Evolutionary conservation across 108 stramenopile species (phyloP).

Genomic region (Mayamaea pseudoterrestris): DNA sequence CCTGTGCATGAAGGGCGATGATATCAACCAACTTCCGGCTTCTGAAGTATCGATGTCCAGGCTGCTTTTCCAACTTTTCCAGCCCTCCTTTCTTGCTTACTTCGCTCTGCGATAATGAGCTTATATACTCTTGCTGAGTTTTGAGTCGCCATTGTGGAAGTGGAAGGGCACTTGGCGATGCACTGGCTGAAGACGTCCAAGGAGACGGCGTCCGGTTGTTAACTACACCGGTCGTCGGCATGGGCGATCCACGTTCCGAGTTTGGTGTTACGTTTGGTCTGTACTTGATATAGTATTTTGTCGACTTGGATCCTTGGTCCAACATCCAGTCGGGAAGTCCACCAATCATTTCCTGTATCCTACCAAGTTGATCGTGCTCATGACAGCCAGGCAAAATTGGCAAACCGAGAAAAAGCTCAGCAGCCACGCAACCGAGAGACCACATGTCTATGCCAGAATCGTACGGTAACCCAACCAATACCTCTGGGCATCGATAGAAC

Average conservation of each 20-base stretch:
- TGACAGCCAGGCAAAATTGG: constrained; percentile 94
- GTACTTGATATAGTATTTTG: constrained; percentile 49
- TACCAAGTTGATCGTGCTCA: constrained; percentile 90
- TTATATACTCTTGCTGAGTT: constrained; percentile 56
- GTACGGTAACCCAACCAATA: constrained; percentile 83
- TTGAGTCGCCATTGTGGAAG: constrained; percentile 45
- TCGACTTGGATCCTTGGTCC: constrained; percentile 58
- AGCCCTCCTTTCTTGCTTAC: constrained; percentile 54
- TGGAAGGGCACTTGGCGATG: constrained; percentile 10
- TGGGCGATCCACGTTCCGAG: constrained; percentile 5
- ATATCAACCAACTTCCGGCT: constrained; percentile 58
- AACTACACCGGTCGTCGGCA: background rate
- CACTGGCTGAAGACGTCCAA: background rate
- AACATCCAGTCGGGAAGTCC: constrained; percentile 81
- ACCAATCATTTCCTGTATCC: constrained; percentile 92
- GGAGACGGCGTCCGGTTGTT: background rate
- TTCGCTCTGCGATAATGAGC: constrained; percentile 52
- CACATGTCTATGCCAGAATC: constrained; percentile 97
- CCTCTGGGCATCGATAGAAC: constrained; percentile 98
- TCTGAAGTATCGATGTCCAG: constrained; percentile 71
- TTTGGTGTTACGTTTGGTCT: constrained; percentile 6
- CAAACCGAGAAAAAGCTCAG: constrained; percentile 90
- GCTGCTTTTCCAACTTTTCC: constrained; percentile 63
- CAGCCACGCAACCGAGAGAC: constrained; percentile 92
- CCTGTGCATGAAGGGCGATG: constrained; percentile 53